Evolutionary conservation across 306 rosid species (phyloP), one percentile per base, ranked within the genome.

Genomic region (Quillaja saponaria): DNA sequence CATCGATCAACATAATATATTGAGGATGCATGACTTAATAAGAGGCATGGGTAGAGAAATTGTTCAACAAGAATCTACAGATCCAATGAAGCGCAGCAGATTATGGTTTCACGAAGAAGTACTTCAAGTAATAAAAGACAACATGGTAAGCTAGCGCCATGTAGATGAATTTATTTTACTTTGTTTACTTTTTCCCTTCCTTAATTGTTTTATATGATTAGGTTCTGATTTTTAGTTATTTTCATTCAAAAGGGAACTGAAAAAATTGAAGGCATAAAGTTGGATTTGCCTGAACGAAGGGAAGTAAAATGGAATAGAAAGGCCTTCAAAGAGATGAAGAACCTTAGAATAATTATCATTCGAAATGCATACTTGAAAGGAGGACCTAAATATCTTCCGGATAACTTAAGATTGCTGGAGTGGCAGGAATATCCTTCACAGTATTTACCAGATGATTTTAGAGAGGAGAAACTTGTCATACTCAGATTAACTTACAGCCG

Each of bases 1-100:
- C 13, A 25, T 58, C 38, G 25, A 44, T 6, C 1, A 9, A 14
- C 4, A 3, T 10, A 13, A 11, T 13, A 2, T 0, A 0, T 44
- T 76, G 13, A 13, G 10, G 3, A 66, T 77, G 77, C 73, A 66
- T 48, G 61, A 61, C 8, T 15, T 76, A 60, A 0, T 76, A 19
- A 47, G 48, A 34, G 35, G 42, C 0, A 49, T 66, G 66, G 77
- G 53, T 0, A 28, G 6, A 13, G 74, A 48, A 47, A 76, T 71
- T 19, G 63, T 76, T 19, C 21, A 35, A 0, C 34, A 55, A 28
- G 70, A 76, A 39, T 66, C 59, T 5, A 3, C 3, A 3, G 31
- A 55, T 14, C 77, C 58, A 1, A 57, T 57, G 11, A 16, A 41
- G 10, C 67, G 71, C 9, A 71, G 74, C 13, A 71, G 77, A 19